Base-by-base conservation (phyloP, 1,284 basidiomycete genomes). In the Trichosporon coremiiforme region DNA sequence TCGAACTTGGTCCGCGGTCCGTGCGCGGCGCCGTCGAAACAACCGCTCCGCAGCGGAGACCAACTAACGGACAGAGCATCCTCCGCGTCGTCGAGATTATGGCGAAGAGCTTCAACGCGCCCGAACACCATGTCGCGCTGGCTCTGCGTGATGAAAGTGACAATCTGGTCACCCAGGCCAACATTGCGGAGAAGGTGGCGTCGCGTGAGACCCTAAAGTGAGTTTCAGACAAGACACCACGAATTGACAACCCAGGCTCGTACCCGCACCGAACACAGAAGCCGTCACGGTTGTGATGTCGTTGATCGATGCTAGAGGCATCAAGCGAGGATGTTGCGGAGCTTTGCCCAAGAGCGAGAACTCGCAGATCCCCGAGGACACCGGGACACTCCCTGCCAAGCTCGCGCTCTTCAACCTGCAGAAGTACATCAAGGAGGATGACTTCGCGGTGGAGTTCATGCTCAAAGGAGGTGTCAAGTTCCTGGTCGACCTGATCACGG, bases 131-230 rank as follows among this genome's bases (percentile, higher is more conserved):
- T 13, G 88, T 89, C 3, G 87, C 93, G 71, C 95, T 91, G 77
- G 93, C 94, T 1, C 83, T 98, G 69, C 87, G 95, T 75, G 94
- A 97, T 78, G 92, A 95, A 75, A 88, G 87, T 33, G 92, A 94
- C 75, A 91, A 92, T 77, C 85, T 98, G 64, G 90, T 98, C n/a
- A 96, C 94, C 31, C 93, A 94, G 78, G 91, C 93, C 72, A 80
- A 96, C 92, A 80, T 84, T 93, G 78, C 87, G 88, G 78, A 88
- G 84, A 93, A 91, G 85, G 93, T 95, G 72, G 89, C 88, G 83
- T 86, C 87, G 68, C 93, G 92, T 80, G 88, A 87, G 68, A 89
- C 90, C 74, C 85, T 95, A 68, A 94, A 90, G 93, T 94, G 78
- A 76, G 89, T 87, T 22, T 29, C 29, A 15, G 62, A 8, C 15